phyloP scores from a whole-genome alignment of 1,139 yeast genomes.

The Hyphopichia khmerensis region DNA sequence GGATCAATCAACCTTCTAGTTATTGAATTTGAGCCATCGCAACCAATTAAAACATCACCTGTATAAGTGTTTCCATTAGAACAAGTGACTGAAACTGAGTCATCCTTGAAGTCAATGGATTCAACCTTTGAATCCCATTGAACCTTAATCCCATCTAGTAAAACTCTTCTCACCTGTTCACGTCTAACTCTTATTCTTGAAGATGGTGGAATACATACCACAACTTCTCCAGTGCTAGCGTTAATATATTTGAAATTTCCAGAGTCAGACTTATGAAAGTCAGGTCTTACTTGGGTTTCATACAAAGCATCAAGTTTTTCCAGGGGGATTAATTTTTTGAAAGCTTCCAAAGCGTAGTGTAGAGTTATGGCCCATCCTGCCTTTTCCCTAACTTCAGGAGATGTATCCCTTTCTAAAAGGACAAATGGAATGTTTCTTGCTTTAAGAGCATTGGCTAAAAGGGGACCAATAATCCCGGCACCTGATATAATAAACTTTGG shows the following conservation, averaged over 20 bases:
- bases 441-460: slow-evolving; percentile 23
- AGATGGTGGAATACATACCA: slow-evolving; percentile 25
- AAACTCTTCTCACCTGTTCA: slow-evolving; percentile 21
- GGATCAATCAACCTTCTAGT: slow-evolving; percentile 18
- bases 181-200: slow-evolving; percentile 23
- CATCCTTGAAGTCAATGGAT: slow-evolving; percentile 8
- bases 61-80: slow-evolving; percentile 16
- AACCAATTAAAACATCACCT: slow-evolving; percentile 21
- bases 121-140: slow-evolving; percentile 21
- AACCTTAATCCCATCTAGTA: slow-evolving; percentile 20
- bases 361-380: slow-evolving; percentile 30
- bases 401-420: slow-evolving; percentile 23
- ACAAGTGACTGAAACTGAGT: slow-evolving; percentile 16
- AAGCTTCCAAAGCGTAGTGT: slow-evolving; percentile 25
- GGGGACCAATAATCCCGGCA: slow-evolving; percentile 23
- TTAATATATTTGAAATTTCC: slow-evolving; percentile 27
- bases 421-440: slow-evolving; percentile 16
- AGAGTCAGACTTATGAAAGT: slow-evolving; percentile 20
- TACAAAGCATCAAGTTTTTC: slow-evolving; percentile 15
- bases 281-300: slow-evolving; percentile 22
- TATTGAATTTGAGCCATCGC: slow-evolving; percentile 23
- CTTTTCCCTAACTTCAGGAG: slow-evolving; percentile 17
- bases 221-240: slow-evolving; percentile 21
- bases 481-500: slow-evolving; percentile 14
- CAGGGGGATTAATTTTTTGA: slow-evolving; percentile 18